Evolutionary conservation across 2,329 filamentous ascomycete species (phyloP).

Genomic region (Thielaviopsis ethacetica): DNA sequence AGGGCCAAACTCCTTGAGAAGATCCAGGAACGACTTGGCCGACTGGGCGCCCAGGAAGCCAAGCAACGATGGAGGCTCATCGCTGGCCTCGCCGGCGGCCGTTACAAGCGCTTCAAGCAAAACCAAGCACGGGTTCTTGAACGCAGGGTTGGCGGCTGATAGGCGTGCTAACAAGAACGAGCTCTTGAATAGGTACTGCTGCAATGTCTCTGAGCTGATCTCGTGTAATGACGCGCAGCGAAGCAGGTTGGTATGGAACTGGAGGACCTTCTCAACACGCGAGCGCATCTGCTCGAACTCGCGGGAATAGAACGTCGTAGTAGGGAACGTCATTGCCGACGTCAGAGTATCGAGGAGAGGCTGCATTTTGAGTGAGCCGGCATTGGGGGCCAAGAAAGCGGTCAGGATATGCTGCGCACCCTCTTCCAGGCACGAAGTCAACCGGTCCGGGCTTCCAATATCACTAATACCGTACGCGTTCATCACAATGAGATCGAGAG

Average conservation of each 20-base stretch:
- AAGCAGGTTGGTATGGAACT: constrained; percentile 53
- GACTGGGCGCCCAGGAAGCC: constrained; percentile 72
- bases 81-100: constrained; percentile 35
- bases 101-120: constrained; percentile 60
- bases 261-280: constrained; percentile 49
- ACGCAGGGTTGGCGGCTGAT: constrained; percentile 52
- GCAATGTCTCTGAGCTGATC: constrained; percentile 47
- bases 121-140: constrained; percentile 47
- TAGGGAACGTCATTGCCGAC: constrained; percentile 23
- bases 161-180: constrained; percentile 62
- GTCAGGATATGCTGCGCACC: constrained; percentile 63
- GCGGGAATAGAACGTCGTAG: constrained; percentile 44
- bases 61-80: constrained; percentile 82
- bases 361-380: constrained; percentile 57
- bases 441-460: constrained; percentile 25
- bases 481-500: constrained; percentile 54
- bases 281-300: constrained; percentile 37
- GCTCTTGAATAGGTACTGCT: constrained; percentile 66
- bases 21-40: constrained; percentile 67
- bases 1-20: constrained; percentile 64
- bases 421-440: constrained; percentile 48
- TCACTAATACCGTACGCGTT: constrained; percentile 64
- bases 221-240: constrained; percentile 50
- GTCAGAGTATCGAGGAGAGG: constrained; percentile 55
- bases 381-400: constrained; percentile 55